Percentiles rank a stretch among this genome's conserved stretches.
Evolutionary conservation across 2,329 filamentous ascomycete genomes (phyloP).

Genomic region (Pseudonectria buxi): DNA sequence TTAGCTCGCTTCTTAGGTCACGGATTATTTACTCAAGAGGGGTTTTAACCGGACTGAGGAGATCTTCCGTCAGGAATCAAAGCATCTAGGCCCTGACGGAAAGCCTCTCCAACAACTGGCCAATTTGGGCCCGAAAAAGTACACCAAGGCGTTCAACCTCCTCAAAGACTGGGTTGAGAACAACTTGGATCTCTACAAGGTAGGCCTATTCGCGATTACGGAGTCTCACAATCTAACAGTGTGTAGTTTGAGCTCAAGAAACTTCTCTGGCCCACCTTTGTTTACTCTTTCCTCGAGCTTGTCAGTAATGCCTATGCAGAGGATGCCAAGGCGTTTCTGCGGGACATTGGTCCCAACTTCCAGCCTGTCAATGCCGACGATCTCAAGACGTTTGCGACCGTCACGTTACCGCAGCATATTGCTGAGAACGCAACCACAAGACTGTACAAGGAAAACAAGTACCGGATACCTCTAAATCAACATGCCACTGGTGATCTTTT

Average conservation of each 20-base stretch:
- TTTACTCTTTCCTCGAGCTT: conserved; percentile 84
- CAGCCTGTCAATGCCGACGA: conserved; percentile 75
- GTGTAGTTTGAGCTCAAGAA: conserved; percentile 75
- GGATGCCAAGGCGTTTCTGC: conserved; percentile 69
- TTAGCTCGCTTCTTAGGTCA: conserved; percentile 45
- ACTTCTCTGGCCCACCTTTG: conserved; percentile 86
- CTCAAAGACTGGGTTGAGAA: conserved; percentile 82
- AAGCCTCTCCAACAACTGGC: conserved; percentile 65
- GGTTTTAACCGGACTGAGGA: conserved; percentile 91
- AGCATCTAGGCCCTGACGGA: conserved; percentile 73
- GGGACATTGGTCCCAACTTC: conserved; percentile 61
- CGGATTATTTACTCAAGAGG: conserved; percentile 93
- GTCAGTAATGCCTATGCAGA: conserved; percentile 63
- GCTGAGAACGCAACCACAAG: conserved; percentile 70
- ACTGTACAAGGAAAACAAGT: conserved; percentile 79
- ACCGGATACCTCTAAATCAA: conserved; percentile 81
- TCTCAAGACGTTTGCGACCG: conserved; percentile 63
- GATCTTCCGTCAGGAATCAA: conserved; percentile 84
- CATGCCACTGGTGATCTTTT: conserved; percentile 77
- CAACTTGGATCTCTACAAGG: conserved; percentile 90
- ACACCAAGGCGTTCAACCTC: conserved; percentile 65
- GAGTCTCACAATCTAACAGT: conserved; percentile 12
- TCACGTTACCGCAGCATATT: conserved; percentile 72
- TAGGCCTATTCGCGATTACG: conserved; percentile 26
- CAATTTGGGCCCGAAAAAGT: conserved; percentile 69